Percentiles rank a stretch among this genome's conserved stretches.
Conservation (phyloP, 2,329 filamentous ascomycete species). For the Colletotrichum orchidophilum region DNA sequence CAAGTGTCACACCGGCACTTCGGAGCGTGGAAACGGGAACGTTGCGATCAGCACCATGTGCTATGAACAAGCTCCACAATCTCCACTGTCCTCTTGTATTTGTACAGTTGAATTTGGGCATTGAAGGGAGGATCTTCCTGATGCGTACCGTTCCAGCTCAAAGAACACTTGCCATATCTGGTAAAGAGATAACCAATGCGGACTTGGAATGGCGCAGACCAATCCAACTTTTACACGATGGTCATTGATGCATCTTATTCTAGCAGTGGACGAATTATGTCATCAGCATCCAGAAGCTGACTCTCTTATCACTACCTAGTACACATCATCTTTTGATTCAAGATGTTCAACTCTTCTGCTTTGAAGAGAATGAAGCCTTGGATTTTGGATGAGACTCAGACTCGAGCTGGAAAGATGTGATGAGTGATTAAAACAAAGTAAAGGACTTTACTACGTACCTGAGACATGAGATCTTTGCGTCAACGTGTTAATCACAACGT, state of each 20-base stretch:
- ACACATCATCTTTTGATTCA: not conserved
- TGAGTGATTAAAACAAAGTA: not conserved
- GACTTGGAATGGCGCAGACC: not conserved
- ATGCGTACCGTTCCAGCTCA: not conserved
- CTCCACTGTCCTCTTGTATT: not conserved
- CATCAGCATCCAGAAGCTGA: not conserved
- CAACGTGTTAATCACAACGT: not conserved
- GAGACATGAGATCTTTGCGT: not conserved
- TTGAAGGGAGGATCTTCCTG: not conserved
- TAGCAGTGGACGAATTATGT: not conserved
- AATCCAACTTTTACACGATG: not conserved
- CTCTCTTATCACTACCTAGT: not conserved
- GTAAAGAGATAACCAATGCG: not conserved
- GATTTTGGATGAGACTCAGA: too few relatives aligned
- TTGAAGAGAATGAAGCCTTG: not conserved
- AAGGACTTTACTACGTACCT: not conserved
- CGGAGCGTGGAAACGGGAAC: not conserved
- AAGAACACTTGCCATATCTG: not conserved
- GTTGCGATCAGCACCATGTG: not conserved
- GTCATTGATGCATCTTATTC: not conserved
- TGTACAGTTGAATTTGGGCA: not conserved
- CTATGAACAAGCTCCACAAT: not conserved
- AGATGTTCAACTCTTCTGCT: not conserved
- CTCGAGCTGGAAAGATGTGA: too few relatives aligned
- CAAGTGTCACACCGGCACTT: not conserved